Evolutionary conservation across 2,329 filamentous ascomycete species (phyloP).

Genomic region (Fusarium haematococcum): DNA sequence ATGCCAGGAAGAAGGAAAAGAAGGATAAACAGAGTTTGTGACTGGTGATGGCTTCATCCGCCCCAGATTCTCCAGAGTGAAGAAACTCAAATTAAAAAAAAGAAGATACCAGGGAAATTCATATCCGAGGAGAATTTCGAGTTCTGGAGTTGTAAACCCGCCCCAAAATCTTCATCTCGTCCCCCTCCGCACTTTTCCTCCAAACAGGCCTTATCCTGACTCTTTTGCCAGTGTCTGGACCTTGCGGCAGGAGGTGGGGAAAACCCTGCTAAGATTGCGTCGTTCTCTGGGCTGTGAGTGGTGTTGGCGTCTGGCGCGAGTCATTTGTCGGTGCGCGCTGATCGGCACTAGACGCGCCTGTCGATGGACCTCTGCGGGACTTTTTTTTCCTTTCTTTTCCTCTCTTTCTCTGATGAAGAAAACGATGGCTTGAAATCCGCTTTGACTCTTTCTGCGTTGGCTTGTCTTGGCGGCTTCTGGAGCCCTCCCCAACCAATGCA

Average conservation of each 20-base stretch:
- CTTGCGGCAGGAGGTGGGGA: neutral
- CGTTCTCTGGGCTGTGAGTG: neutral
- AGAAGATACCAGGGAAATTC: neutral
- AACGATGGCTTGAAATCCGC: neutral
- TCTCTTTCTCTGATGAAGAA: neutral
- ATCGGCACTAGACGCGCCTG: constrained; percentile 4
- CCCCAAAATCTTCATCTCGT: constrained; percentile 6
- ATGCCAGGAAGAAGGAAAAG: neutral
- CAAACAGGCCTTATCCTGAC: constrained; percentile 7
- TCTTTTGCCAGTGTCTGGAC: neutral
- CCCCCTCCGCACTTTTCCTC: neutral
- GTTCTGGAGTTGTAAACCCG: neutral
- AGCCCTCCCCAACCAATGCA: neutral
- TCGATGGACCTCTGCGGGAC: neutral
- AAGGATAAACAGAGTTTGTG: neutral
- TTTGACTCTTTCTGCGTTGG: neutral
- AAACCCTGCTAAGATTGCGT: neutral
- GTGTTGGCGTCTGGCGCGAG: neutral
- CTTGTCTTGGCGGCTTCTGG: neutral
- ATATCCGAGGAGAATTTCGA: neutral
- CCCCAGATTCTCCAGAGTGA: neutral
- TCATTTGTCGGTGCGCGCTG: neutral
- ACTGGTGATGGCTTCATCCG: constrained; percentile 9
- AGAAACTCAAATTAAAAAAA: neutral
- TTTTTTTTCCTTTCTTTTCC: neutral